Evolutionary conservation across 1,284 basidiomycete genomes (phyloP), one percentile per base, ranked within the genome.

Genomic region (Kwoniella shivajii): DNA sequence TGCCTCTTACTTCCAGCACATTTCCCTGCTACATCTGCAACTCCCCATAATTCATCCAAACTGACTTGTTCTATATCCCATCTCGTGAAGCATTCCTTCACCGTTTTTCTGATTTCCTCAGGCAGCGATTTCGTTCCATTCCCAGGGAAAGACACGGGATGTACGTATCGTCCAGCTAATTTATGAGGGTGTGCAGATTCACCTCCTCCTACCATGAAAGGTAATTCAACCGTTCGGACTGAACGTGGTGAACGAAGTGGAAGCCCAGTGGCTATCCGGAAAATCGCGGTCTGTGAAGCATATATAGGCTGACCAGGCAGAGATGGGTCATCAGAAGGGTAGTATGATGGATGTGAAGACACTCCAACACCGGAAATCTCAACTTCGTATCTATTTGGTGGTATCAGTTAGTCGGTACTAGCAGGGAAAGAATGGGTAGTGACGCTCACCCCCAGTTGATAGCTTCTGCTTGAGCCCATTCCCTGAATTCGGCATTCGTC

Each of bases 401-500:
- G 1, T 80, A 78, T 16, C 29, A 37, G 18, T n/a, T 39, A 14
- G 42, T 22, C 16, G 14, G 41, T 29, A 22, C 20, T 22, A 42
- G 33, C 18, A 31, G 45, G 26, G 41, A 6, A 27, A 29, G 20
- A 10, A 5, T 4, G n/a, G n/a, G n/a, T n/a, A n/a, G n/a, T n/a
- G n/a, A n/a, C n/a, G 64, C 66, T 60, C 52, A 93, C 5, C 88
- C 90, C 87, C 88, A 93, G 59, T 85, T 83, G 9, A 75, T 75
- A 0, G 88, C 89, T 2, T 81, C 81, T 0, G 72, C 74, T 24
- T 77, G 67, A 14, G 72, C 92, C 88, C 90, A 96, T 9, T 69
- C 66, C 29, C 77, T 72, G 73, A 94, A 96, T 72, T 96, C 93
- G 3, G 84, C 83, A 0, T 79, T 75, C 0, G 90, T 95, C 89